Conservation (phyloP, 371 early-diverging fungal genomes). For the Choanephora cucurbitarum region DNA sequence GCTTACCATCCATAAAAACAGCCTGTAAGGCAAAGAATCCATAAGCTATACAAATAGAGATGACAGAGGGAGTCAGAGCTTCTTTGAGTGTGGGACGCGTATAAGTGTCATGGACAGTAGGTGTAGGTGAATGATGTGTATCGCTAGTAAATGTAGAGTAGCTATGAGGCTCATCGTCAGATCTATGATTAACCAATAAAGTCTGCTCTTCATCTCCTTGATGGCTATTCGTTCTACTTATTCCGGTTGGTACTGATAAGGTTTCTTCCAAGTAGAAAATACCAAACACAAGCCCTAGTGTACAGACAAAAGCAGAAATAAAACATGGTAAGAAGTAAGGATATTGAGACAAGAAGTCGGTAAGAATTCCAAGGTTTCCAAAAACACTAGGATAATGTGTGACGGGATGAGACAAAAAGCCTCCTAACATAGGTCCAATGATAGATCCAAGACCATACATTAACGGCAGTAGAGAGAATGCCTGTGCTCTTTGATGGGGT, state of each 20-base stretch:
- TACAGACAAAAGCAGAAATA: slow-evolving; percentile 61
- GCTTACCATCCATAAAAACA: slow-evolving; percentile 45
- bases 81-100: slow-evolving; percentile 34
- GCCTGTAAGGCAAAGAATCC: slow-evolving; percentile 39
- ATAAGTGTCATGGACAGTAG: slow-evolving; percentile 21
- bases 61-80: slow-evolving; percentile 38
- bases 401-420: slow-evolving; percentile 75
- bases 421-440: slow-evolving; percentile 80
- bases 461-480: slow-evolving; percentile 59
- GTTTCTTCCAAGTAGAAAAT: slow-evolving; percentile 80
- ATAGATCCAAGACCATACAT: slow-evolving; percentile 59
- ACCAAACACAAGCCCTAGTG: slow-evolving; percentile 67
- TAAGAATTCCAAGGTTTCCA: slow-evolving; percentile 47
- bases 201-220: slow-evolving; percentile 26
- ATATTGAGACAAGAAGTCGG: slow-evolving; percentile 61
- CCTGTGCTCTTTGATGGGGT: slow-evolving; percentile 46
- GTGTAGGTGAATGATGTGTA: slow-evolving; percentile 28
- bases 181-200: not conserved
- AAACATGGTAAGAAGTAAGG: slow-evolving; percentile 90
- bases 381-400: slow-evolving; percentile 68
- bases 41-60: slow-evolving; percentile 38
- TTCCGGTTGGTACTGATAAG: slow-evolving; percentile 10
- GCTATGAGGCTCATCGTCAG: slow-evolving; percentile 1
- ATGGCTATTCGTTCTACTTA: not conserved
- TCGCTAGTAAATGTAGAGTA: slow-evolving; percentile 26